Evolutionary conservation across 306 rosid genomes (phyloP), one percentile per base, ranked within the genome.

Genomic region (Lagenaria siceraria): DNA sequence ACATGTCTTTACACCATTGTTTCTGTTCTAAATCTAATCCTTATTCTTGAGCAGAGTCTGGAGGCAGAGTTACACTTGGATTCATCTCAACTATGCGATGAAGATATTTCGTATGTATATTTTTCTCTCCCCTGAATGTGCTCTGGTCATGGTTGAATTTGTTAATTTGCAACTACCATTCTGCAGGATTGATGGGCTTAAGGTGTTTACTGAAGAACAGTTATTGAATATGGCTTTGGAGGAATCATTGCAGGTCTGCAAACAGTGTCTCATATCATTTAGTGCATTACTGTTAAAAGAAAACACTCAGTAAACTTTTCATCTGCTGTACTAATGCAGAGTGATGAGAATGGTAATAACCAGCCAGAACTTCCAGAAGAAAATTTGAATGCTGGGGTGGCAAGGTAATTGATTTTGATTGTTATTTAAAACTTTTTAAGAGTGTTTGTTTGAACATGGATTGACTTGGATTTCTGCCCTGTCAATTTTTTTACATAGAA

Each of bases 181-280:
- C 54, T 77, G 82, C 83, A 93, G 97, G 73, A 88, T 90, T 63
- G 92, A 89, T 80, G 98, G 84, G 38, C 98, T 93, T 70, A 91
- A 86, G 82, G 80, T 91, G 7, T 88, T 81, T 74, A 85, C 88
- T 8, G 98, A 88, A 31, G 94, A 87, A 21, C 91, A 93, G 71
- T 83, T 93, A 71, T 88, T 93, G 82, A 90, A 93, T 77, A 85
- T 87, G 92, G 96, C 97, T 79, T 80, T 91, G 84, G 89, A 85
- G 78, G 87, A 80, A 85, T 88, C 87, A 6, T 80, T 86, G 40
- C 70, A 87, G 87, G 96, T 88, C 18, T 40, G 24, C 18, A 27
- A 71, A 13, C 58, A 46, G 24, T 48, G 58, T 71, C 15, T 14
- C 42, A 25, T 71, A 18, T 69, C 51, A 65, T 65, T 35, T 71